Conservation (phyloP, 306 rosid genomes). For the Cucumis melo region DNA sequence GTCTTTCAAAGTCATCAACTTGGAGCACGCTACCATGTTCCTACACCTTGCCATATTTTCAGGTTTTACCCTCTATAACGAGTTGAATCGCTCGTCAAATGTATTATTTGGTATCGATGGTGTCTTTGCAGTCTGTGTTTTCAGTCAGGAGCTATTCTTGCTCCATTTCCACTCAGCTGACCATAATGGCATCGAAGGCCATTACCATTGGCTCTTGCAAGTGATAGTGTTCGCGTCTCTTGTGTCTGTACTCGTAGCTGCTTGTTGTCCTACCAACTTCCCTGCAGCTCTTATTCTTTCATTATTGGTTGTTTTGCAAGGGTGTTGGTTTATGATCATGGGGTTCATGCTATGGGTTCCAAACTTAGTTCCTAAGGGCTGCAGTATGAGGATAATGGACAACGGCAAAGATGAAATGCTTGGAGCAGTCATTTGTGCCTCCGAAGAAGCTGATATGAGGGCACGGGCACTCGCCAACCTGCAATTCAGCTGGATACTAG, state of each 20-base stretch:
- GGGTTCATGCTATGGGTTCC: constrained; percentile 70
- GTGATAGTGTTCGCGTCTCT: constrained; percentile 57
- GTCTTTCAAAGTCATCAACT: constrained; percentile 48
- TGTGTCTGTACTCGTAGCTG: constrained; percentile 36
- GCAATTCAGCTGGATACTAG: constrained; percentile 85
- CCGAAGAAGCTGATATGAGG: constrained; percentile 47
- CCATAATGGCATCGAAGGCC: constrained; percentile 88
- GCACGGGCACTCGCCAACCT: constrained; percentile 78
- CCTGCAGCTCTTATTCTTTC: constrained; percentile 67
- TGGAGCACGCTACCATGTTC: constrained; percentile 92
- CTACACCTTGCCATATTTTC: constrained; percentile 71
- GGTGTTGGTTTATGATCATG: constrained; percentile 90
- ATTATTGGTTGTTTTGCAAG: constrained; percentile 59
- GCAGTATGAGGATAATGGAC: constrained; percentile 21
- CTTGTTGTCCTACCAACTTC: constrained; percentile 49
- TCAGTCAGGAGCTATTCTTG: constrained; percentile 72
- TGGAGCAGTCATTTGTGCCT: constrained; percentile 52
- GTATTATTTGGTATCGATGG: constrained; percentile 53
- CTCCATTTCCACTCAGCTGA: constrained; percentile 88
- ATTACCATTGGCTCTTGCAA: constrained; percentile 77
- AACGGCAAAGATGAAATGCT: constrained; percentile 19
- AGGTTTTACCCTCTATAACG: constrained; percentile 49
- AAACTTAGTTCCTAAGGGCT: constrained; percentile 55
- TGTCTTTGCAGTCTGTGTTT: constrained; percentile 52
- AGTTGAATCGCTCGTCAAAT: constrained; percentile 39